Percentiles rank a stretch among this genome's conserved stretches.
Evolutionary conservation across 805 yeast species (phyloP).

Genomic region (Yarrowia phangngaensis): DNA sequence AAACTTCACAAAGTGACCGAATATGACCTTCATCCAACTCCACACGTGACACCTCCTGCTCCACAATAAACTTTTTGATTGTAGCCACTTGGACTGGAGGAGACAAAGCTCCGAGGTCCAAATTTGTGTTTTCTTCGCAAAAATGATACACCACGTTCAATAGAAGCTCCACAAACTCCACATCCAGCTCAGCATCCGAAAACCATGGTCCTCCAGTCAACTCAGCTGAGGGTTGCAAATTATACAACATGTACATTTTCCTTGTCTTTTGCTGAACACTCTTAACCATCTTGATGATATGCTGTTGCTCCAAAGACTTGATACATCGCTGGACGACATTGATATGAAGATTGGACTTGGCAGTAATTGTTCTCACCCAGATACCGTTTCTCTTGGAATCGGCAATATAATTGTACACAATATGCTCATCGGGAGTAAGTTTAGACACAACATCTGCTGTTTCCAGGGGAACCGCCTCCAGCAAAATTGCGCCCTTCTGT

Average conservation of each 20-base stretch:
- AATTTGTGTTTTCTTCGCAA: constrained; percentile 43
- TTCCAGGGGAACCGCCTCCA: constrained; percentile 3
- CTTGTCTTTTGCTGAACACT: constrained; percentile 88
- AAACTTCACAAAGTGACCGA: constrained; percentile 78
- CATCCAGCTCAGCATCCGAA: constrained; percentile 90
- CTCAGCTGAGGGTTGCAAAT: constrained; percentile 88
- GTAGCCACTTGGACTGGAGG: constrained; percentile 50
- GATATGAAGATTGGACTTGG: constrained; percentile 83
- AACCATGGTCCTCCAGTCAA: constrained; percentile 99
- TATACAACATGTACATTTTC: constrained; percentile 91
- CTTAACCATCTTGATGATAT: constrained; percentile 84
- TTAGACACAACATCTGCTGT: constrained; percentile 5
- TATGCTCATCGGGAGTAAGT: constrained; percentile 61
- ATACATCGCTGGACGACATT: constrained; percentile 83
- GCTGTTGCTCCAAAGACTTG: constrained; percentile 71
- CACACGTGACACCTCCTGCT: constrained; percentile 72
- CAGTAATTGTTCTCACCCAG: constrained; percentile 89
- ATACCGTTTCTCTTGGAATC: constrained; percentile 93
- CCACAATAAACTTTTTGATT: constrained; percentile 67
- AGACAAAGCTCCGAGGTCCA: constrained; percentile 57
- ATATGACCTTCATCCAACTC: constrained; percentile 73
- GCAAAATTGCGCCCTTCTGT: constrained; percentile 6
- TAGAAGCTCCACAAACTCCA: constrained; percentile 84
- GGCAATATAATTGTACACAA: constrained; percentile 86
- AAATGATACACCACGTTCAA: constrained; percentile 84